A percentile compares a stretch with the other conserved stretches of the same genome.
phyloP scores from a whole-genome alignment of 495 filamentous ascomycete genomes.

The Bathelium albidoporum region DNA sequence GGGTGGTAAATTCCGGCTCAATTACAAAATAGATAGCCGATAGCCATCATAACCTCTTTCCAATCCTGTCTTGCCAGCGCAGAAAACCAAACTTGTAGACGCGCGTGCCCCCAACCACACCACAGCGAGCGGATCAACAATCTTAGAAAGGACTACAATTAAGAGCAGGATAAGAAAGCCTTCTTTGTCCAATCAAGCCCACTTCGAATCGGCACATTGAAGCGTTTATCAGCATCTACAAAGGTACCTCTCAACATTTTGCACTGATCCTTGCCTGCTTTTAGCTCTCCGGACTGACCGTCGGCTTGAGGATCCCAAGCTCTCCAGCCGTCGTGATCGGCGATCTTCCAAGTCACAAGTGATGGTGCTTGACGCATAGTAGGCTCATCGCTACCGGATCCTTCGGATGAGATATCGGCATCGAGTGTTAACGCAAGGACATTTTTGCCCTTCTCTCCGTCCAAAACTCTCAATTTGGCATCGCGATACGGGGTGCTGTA shows the following conservation, averaged over 20 bases:
- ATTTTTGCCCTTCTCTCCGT: background rate
- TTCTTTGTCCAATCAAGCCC: slow-evolving; percentile 9
- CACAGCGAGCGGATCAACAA: too few species aligned
- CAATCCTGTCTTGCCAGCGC: too few species aligned
- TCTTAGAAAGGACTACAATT: too few species aligned
- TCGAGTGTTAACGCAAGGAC: background rate
- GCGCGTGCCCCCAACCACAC: too few species aligned
- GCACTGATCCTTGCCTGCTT: background rate
- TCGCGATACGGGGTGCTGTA: slow-evolving; percentile 11
- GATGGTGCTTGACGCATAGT: background rate
- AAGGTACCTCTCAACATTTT: slow-evolving; percentile 8
- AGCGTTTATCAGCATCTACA: slow-evolving; percentile 7
- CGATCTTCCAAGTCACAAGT: background rate
- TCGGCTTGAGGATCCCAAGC: slow-evolving; percentile 3
- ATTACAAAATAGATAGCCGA: too few species aligned
- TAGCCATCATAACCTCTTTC: too few species aligned
- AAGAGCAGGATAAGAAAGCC: slow-evolving; percentile 10
- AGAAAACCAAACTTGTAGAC: too few species aligned
- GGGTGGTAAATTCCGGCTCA: too few species aligned
- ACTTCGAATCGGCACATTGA: slow-evolving; percentile 9
- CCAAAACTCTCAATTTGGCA: background rate
- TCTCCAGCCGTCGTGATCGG: background rate
- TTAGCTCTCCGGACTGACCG: slow-evolving; percentile 1
- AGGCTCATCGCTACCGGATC: background rate
- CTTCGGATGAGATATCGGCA: background rate